phyloP scores from a whole-genome alignment of 345 rosid genomes.

The Populus alba region DNA sequence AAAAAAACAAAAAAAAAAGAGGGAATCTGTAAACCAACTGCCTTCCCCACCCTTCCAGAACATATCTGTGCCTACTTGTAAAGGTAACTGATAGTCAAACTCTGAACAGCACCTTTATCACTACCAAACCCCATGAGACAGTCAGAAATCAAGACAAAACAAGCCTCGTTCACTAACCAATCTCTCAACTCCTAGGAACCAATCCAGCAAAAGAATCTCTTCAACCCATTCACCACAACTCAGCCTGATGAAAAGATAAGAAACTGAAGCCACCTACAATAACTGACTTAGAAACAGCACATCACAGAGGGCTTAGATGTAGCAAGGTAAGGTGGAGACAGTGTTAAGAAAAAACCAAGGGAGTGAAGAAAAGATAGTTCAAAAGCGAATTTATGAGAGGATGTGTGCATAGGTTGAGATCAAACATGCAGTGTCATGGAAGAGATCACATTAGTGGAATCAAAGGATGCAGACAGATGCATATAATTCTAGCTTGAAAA shows the following conservation, averaged over 20 bases:
- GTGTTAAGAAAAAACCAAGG: neutral
- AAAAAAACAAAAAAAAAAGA: no score
- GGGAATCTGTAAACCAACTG: neutral
- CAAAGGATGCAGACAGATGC: neutral
- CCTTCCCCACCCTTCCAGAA: neutral
- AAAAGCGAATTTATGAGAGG: neutral
- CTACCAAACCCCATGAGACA: neutral
- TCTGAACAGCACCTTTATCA: neutral
- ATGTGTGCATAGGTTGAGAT: neutral
- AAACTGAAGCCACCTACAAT: neutral
- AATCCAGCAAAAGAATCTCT: neutral
- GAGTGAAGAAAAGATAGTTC: neutral
- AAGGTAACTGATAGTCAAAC: neutral
- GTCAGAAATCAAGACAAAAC: neutral
- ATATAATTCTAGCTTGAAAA: neutral
- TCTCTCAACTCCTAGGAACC: constrained; percentile 1
- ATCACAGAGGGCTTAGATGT: neutral
- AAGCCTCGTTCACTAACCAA: neutral
- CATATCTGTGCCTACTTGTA: neutral
- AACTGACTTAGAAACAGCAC: no score
- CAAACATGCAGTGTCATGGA: neutral
- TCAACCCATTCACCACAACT: neutral
- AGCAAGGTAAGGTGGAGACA: neutral
- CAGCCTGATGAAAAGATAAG: neutral
- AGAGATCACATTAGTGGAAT: neutral